Conservation (phyloP, 192 early-diverging fungal species). For the Phlyctochytrium bullatum region DNA sequence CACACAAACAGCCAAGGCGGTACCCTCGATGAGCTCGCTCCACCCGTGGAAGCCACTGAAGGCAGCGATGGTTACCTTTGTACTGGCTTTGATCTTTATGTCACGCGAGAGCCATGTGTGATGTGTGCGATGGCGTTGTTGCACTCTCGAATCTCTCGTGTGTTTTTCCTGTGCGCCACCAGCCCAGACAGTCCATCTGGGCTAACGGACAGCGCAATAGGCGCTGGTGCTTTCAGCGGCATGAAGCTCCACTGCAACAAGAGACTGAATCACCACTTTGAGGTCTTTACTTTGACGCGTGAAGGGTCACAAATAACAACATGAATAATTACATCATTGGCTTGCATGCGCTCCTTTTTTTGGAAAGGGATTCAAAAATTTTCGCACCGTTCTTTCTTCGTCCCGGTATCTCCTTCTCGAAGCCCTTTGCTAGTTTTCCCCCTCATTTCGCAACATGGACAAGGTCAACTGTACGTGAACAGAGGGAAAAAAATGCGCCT, state of each 20-base stretch:
- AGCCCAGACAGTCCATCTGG: too few species aligned
- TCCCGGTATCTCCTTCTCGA: too few species aligned
- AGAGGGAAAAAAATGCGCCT: too few species aligned
- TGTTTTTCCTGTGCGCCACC: constrained; percentile 84
- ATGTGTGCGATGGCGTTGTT: constrained; percentile 95
- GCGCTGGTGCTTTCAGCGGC: constrained; percentile 32
- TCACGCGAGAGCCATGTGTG: constrained; percentile 80
- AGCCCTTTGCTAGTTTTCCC: too few species aligned
- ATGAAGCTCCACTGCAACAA: constrained; percentile 70
- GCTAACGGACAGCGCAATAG: constrained; percentile 34
- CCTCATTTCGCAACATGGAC: too few species aligned
- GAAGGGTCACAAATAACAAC: too few species aligned
- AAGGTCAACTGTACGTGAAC: too few species aligned
- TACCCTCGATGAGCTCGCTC: constrained; percentile 12
- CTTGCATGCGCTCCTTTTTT: too few species aligned
- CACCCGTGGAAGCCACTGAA: constrained; percentile 5
- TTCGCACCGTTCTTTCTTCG: too few species aligned
- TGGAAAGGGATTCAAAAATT: too few species aligned
- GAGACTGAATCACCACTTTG: constrained; percentile 74
- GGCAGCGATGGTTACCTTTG: constrained; percentile 65
- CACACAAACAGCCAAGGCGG: constrained; percentile 13
- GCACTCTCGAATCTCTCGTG: constrained; percentile 85
- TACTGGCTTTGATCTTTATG: constrained; percentile 77
- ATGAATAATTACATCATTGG: too few species aligned
- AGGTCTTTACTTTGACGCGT: too few species aligned